phyloP scores from a whole-genome alignment of 2,329 filamentous ascomycete genomes.

The Chalaropsis thielavioides region DNA sequence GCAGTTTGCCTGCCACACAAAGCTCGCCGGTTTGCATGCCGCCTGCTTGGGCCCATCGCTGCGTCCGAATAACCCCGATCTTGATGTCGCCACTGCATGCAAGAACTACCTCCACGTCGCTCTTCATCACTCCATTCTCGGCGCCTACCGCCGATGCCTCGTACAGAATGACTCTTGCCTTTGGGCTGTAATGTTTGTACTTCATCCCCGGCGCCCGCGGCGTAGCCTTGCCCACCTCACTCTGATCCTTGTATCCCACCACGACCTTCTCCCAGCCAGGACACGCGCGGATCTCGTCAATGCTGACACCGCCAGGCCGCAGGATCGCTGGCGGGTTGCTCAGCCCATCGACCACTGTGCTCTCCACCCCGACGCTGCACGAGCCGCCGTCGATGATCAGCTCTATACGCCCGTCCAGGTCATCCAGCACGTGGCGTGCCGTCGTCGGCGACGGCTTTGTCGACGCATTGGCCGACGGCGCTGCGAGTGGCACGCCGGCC shows the following conservation, averaged over 20 bases:
- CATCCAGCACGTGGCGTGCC: slow-evolving; percentile 76
- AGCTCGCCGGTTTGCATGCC: slow-evolving; percentile 27
- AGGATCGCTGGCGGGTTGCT: slow-evolving; percentile 68
- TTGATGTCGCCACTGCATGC: slow-evolving; percentile 19
- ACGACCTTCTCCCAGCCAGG: slow-evolving; percentile 68
- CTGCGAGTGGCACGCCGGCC: slow-evolving; percentile 65
- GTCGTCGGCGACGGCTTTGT: slow-evolving; percentile 86
- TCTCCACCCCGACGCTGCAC: slow-evolving; percentile 84
- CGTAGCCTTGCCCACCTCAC: slow-evolving; percentile 44
- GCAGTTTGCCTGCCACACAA: slow-evolving; percentile 20
- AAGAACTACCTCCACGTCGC: slow-evolving; percentile 25
- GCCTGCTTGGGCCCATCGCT: slow-evolving; percentile 35
- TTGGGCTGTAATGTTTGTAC: slow-evolving; percentile 93
- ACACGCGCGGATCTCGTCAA: slow-evolving; percentile 61
- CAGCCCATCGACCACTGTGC: slow-evolving; percentile 87
- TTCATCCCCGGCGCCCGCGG: slow-evolving; percentile 96
- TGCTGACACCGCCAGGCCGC: slow-evolving; percentile 71
- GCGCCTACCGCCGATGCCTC: slow-evolving; percentile 37
- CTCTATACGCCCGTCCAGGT: slow-evolving; percentile 68
- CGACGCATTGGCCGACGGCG: slow-evolving; percentile 85
- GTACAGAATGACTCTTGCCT: slow-evolving; percentile 71
- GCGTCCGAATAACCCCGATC: slow-evolving; percentile 43
- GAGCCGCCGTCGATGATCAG: slow-evolving; percentile 79
- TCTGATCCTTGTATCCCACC: slow-evolving; percentile 65
- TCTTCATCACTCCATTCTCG: slow-evolving; percentile 25